phyloP scores from a whole-genome alignment of 306 rosid species.

The Fagus sylvatica region DNA sequence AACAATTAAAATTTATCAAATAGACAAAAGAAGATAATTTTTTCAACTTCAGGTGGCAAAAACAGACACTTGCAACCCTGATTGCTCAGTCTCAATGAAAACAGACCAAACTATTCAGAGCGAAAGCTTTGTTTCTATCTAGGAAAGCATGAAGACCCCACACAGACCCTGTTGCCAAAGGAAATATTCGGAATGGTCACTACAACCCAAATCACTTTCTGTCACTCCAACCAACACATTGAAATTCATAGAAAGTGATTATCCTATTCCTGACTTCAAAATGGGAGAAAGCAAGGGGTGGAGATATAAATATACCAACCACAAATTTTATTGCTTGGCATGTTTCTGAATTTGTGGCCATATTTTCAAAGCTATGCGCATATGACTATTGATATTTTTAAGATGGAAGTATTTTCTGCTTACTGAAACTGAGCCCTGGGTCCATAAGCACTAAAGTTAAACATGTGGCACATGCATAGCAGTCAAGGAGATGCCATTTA shows the following conservation, averaged over 20 bases:
- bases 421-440: constrained; percentile 23
- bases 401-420: constrained; percentile 28
- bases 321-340: constrained; percentile 14
- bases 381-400: constrained; percentile 21
- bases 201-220: constrained; percentile 24
- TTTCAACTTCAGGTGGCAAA: background rate
- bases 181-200: constrained; percentile 25
- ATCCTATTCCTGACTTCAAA: constrained; percentile 19
- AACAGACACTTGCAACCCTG: background rate
- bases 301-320: constrained; percentile 21
- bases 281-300: constrained; percentile 15
- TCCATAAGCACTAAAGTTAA: constrained; percentile 33
- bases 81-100: background rate
- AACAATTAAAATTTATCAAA: background rate
- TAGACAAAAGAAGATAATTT: background rate
- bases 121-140: constrained; percentile 25
- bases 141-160: constrained; percentile 34
- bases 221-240: constrained; percentile 26
- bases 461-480: constrained; percentile 41
- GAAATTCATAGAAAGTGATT: constrained; percentile 21
- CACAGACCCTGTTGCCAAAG: constrained; percentile 31
- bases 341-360: constrained; percentile 14
- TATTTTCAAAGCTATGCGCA: constrained; percentile 4
- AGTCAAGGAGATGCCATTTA: constrained; percentile 27
- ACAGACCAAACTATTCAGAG: constrained; percentile 26